Percentiles rank a stretch among this genome's conserved stretches.
phyloP scores from a whole-genome alignment of 306 rosid genomes.

The Cicer judaicum region DNA sequence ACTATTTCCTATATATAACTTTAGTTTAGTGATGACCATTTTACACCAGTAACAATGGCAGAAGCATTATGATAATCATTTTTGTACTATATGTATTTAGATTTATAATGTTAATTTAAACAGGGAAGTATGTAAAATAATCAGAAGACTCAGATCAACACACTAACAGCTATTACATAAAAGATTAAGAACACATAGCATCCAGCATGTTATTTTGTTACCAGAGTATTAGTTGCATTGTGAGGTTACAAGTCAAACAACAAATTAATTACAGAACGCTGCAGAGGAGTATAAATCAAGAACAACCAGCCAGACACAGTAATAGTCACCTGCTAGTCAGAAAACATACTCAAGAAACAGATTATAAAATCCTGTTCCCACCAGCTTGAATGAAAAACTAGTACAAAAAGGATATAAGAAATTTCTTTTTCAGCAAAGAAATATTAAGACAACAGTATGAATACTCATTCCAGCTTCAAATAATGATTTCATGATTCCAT shows the following conservation, averaged over 20 bases:
- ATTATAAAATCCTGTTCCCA: not conserved
- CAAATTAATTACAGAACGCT: no score
- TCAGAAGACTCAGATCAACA: not conserved
- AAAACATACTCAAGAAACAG: not conserved
- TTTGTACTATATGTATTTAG: not conserved
- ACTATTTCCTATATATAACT: not conserved
- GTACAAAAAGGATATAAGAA: not conserved
- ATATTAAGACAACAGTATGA: conserved; percentile 2
- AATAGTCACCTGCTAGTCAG: no score
- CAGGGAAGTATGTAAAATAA: not conserved
- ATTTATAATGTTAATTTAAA: not conserved
- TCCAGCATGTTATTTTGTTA: not conserved
- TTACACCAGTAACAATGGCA: conserved; percentile 16
- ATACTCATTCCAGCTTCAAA: conserved; percentile 3
- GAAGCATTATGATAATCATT: conserved; percentile 6
- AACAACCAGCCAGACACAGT: no score
- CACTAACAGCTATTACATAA: not conserved
- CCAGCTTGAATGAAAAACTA: not conserved
- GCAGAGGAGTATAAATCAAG: no score
- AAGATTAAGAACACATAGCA: not conserved
- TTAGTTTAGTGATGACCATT: not conserved
- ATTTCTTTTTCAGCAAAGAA: conserved; percentile 19
- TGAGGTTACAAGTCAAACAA: not conserved
- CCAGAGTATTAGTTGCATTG: not conserved
- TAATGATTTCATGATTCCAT: not conserved